Conservation (phyloP, 768 basidiomycete species). For the Mycena alexandri region DNA sequence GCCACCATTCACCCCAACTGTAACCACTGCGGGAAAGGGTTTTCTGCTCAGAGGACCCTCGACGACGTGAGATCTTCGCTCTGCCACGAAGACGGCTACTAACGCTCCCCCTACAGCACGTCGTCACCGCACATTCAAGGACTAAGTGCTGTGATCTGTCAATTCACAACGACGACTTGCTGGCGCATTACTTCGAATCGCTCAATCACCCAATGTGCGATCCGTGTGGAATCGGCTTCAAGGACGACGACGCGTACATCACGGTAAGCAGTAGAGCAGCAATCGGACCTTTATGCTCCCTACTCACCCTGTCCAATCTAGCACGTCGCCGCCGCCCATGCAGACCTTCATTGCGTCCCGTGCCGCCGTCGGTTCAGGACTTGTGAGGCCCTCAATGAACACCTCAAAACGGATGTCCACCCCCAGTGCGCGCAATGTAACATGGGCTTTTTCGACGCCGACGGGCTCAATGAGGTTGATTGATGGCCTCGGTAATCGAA, state of each 20-base stretch:
- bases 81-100: not conserved
- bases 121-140: not conserved
- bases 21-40: slow-evolving; percentile 57
- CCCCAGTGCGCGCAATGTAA: slow-evolving; percentile 59
- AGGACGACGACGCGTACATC: slow-evolving; percentile 43
- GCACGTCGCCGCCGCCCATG: slow-evolving; percentile 55
- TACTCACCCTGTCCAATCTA: too few species aligned
- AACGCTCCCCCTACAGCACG: slow-evolving; percentile 10
- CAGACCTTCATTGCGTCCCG: slow-evolving; percentile 48
- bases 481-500: not conserved
- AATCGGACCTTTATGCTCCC: not conserved
- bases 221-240: slow-evolving; percentile 50
- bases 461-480: slow-evolving; percentile 51
- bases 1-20: slow-evolving; percentile 59
- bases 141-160: not conserved
- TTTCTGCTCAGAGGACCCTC: slow-evolving; percentile 48
- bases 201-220: slow-evolving; percentile 53
- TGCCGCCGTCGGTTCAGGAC: slow-evolving; percentile 58
- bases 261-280: slow-evolving; percentile 43
- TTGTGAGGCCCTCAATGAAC: slow-evolving; percentile 50
- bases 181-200: slow-evolving; percentile 55
- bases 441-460: slow-evolving; percentile 56
- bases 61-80: slow-evolving; percentile 46
- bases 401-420: slow-evolving; percentile 56
- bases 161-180: slow-evolving; percentile 52